A percentile compares a stretch with the other conserved stretches of the same genome.
These are phyloP conservation scores for Zymoseptoria crescenta DNA, from an alignment of 2,329 filamentous ascomycete genomes.

Conservation along the genomic window DNA sequence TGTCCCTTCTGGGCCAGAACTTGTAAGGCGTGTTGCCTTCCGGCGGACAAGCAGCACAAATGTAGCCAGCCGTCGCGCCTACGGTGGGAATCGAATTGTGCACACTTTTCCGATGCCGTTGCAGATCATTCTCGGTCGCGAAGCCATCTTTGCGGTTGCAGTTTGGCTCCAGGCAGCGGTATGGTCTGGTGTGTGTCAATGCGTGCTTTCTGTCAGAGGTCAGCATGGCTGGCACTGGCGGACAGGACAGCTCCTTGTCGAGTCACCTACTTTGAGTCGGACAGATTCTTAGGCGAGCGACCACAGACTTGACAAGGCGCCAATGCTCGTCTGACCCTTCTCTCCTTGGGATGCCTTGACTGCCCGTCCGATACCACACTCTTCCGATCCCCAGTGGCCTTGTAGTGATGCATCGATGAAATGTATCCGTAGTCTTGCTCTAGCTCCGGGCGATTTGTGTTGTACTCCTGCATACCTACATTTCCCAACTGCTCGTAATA, in stretches of 20 bases:
- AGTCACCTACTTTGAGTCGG: slow-evolving; percentile 15
- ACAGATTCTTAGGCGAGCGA: slow-evolving; percentile 13
- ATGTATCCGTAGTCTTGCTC: slow-evolving; percentile 3
- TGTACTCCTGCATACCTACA: slow-evolving; percentile 1
- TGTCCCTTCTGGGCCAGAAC: slow-evolving; percentile 73
- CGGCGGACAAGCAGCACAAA: slow-evolving; percentile 53
- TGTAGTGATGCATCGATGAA: neutral
- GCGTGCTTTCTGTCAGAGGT: slow-evolving; percentile 59
- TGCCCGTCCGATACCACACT: slow-evolving; percentile 1
- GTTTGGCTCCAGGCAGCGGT: slow-evolving; percentile 49
- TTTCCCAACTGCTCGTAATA: slow-evolving; percentile 8
- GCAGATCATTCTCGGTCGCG: slow-evolving; percentile 70
- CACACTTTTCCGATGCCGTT: slow-evolving; percentile 64
- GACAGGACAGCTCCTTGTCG: neutral
- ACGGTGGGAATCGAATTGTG: slow-evolving; percentile 48
- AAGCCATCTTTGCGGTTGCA: slow-evolving; percentile 60
- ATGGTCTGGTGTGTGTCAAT: slow-evolving; percentile 61
- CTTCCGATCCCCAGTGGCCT: neutral
- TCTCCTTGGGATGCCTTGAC: neutral
- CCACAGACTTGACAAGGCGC: slow-evolving; percentile 6
- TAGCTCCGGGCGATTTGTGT: slow-evolving; percentile 4
- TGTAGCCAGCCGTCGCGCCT: slow-evolving; percentile 36
- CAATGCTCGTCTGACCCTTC: slow-evolving; percentile 1
- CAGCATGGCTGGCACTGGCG: neutral
- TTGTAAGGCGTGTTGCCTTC: slow-evolving; percentile 50